A percentile compares a stretch with the other conserved stretches of the same genome.
phyloP scores from a whole-genome alignment of 306 rosid species.

The Cucumis melo region DNA sequence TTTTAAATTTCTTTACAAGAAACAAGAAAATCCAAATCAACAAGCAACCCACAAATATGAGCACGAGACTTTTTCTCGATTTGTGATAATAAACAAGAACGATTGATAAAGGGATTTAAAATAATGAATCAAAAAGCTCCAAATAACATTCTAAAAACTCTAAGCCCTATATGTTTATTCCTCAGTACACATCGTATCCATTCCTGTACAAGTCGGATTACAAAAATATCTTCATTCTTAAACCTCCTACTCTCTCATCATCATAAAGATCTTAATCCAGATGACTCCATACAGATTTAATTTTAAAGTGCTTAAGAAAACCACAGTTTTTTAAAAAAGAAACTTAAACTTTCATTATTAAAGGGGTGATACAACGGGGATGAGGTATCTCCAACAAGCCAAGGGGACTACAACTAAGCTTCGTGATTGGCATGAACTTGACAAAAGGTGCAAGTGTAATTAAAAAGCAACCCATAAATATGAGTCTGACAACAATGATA shows the following conservation, averaged over 20 bases:
- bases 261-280: not conserved
- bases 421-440: not conserved
- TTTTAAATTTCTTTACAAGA: not conserved
- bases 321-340: not conserved
- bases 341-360: not conserved
- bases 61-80: no score
- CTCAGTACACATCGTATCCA: not conserved
- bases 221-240: not conserved
- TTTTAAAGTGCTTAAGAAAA: not conserved
- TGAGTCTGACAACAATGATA: not conserved
- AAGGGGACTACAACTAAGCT: no score
- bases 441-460: not conserved
- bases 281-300: not conserved
- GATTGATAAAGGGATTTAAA: not conserved
- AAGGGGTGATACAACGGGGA: not conserved
- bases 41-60: no score
- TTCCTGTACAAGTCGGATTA: not conserved
- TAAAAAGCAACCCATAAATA: not conserved
- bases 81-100: no score
- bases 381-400: not conserved
- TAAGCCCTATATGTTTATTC: not conserved
- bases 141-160: not conserved
- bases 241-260: not conserved
- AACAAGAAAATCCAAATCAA: no score
- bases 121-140: not conserved